Evolutionary conservation across 352 stramenopile species (phyloP), one percentile per base, ranked within the genome.

Genomic region (Globisporangium megalacanthum): DNA sequence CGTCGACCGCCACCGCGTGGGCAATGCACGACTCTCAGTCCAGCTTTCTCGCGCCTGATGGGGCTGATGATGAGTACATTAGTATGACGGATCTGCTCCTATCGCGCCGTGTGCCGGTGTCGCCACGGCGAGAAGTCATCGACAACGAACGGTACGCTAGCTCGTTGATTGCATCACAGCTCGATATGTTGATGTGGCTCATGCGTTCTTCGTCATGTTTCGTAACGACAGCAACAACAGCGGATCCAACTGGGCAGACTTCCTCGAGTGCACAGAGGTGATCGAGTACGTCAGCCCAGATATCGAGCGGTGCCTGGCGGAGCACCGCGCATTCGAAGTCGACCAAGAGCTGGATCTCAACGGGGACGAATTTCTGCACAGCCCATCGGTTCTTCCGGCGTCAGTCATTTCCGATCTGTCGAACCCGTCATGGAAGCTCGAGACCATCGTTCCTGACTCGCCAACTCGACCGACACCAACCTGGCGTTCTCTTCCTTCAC

Each of bases 281-380:
- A 45, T 83, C 3, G 73, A 88, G 36, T 92, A 92, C 53, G 60
- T 86, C 47, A 92, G 83, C 15, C 83, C 83, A 11, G 79, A 92
- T 35, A 58, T 92, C 17, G 63, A 77, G 4, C 44, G 57, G 5
- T 86, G 65, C 37, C 66, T 92, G 6, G 58, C 62, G 17, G 50
- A 46, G 0, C 66, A 87, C 7, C 62, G 41, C 7, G 54, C 56
- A 10, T 57, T 76, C 41, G 65, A 79, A 69, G 76, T 62, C 22
- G 80, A 80, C 45, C 69, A 87, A 70, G 82, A 92, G 13, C 66
- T 92, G 0, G 82, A 92, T 1, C 57, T 83, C 1, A 79, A 59
- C 17, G 82, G 82, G 1, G 57, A 62, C 42, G 82, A 92, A 48
- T 92, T 92, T 58, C 44, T 90, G 15, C 59, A 65, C 11, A 92